phyloP scores from a whole-genome alignment of 257 asterid genomes.

The Salvia rosmarinus region DNA sequence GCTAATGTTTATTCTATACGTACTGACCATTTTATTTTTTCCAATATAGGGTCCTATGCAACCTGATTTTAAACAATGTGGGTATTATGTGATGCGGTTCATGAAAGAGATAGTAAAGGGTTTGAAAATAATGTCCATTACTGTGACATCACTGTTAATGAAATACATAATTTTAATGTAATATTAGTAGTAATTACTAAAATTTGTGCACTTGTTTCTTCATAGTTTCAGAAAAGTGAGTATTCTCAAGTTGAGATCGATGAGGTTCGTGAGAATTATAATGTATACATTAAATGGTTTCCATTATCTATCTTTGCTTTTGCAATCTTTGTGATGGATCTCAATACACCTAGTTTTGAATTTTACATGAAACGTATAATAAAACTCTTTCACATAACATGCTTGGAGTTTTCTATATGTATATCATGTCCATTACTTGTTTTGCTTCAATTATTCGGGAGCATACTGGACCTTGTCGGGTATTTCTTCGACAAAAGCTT shows the following conservation, averaged over 20 bases:
- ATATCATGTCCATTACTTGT: neutral
- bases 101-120: neutral
- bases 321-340: neutral
- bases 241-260: neutral
- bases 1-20: neutral
- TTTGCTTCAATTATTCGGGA: neutral
- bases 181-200: too few relatives aligned
- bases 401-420: neutral
- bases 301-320: neutral
- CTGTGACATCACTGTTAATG: too few relatives aligned
- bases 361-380: neutral
- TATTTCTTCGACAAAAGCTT: neutral
- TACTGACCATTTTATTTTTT: neutral
- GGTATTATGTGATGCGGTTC: neutral
- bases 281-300: too few relatives aligned
- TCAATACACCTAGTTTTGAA: neutral
- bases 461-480: neutral
- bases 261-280: constrained; percentile 1
- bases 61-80: neutral
- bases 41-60: neutral
- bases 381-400: neutral
- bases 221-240: too few relatives aligned
- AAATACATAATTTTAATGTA: too few relatives aligned
- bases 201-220: too few relatives aligned
- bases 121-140: too few relatives aligned